Conservation (phyloP, 352 stramenopile genomes). For the Phytophthora brassicae region DNA sequence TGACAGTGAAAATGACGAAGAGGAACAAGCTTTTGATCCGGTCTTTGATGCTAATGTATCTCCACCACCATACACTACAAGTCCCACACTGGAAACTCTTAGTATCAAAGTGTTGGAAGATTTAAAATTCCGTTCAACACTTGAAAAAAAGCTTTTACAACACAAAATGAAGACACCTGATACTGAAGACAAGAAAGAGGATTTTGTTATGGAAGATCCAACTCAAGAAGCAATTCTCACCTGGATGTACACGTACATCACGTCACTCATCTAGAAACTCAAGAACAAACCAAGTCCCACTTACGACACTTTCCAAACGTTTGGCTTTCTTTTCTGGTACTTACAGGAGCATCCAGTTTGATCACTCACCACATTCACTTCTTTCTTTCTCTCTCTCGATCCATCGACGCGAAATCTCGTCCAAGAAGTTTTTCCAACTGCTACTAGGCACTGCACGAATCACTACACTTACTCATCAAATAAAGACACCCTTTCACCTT, state of each 20-base stretch:
- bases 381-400: conserved; percentile 24
- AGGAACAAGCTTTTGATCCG: conserved; percentile 31
- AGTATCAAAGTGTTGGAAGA: conserved; percentile 40
- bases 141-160: conserved; percentile 29
- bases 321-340: conserved; percentile 30
- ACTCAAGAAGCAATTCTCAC: conserved; percentile 20
- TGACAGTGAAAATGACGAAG: conserved; percentile 39
- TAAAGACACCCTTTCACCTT: conserved; percentile 29
- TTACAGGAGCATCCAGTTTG: conserved; percentile 33
- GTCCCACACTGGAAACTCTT: conserved; percentile 8
- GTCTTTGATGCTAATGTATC: conserved; percentile 5
- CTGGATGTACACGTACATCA: conserved; percentile 33
- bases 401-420: conserved; percentile 17
- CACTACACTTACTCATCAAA: conserved; percentile 34
- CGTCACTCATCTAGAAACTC: conserved; percentile 25
- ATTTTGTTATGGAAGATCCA: conserved; percentile 5
- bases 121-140: conserved; percentile 37
- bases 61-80: conserved; percentile 34
- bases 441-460: conserved; percentile 43
- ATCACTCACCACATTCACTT: conserved; percentile 38
- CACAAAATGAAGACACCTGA: background rate
- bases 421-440: conserved; percentile 44
- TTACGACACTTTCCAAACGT: conserved; percentile 26
- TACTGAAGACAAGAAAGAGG: conserved; percentile 3
- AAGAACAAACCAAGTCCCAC: background rate